These are phyloP conservation scores for Phytopythium vexans DNA, from an alignment of 352 stramenopile genomes.

Conservation along the genomic window DNA sequence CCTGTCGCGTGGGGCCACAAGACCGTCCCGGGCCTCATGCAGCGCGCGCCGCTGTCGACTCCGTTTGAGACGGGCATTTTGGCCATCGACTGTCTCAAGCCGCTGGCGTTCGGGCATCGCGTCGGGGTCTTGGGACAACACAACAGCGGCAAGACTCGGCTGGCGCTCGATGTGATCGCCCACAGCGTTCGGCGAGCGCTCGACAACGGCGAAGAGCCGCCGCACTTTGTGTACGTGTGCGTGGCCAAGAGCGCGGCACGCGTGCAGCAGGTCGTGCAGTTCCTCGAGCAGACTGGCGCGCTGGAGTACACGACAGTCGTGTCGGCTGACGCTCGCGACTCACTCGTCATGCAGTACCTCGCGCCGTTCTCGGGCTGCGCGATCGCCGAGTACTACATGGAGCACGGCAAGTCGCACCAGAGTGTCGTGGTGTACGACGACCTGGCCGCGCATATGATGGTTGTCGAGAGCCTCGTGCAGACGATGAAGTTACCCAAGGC, in stretches of 20 bases:
- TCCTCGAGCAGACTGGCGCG: conserved; percentile 36
- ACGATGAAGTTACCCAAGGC: conserved; percentile 58
- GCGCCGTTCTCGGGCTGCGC: conserved; percentile 77
- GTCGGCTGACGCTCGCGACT: conserved; percentile 58
- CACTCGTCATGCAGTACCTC: conserved; percentile 76
- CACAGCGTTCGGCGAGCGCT: conserved; percentile 38
- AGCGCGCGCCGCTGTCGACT: conserved; percentile 41
- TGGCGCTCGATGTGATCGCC: conserved; percentile 64
- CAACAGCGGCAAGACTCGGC: conserved; percentile 70
- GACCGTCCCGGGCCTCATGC: conserved; percentile 65
- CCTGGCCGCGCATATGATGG: conserved; percentile 62
- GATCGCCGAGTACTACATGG: conserved; percentile 70
- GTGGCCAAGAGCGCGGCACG: conserved; percentile 55
- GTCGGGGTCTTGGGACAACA: conserved; percentile 61
- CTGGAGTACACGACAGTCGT: conserved; percentile 67
- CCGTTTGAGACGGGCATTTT: conserved; percentile 62
- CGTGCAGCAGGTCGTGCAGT: conserved; percentile 64
- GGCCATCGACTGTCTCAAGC: conserved; percentile 76
- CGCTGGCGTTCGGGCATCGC: conserved; percentile 64
- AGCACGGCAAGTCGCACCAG: conserved; percentile 35
- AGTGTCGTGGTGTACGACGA: conserved; percentile 82
- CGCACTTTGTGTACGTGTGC: conserved; percentile 77
- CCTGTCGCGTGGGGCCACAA: conserved; percentile 52
- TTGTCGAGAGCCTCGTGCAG: conserved; percentile 75
- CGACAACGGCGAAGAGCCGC: conserved; percentile 28